A percentile compares a stretch with the other conserved stretches of the same genome.
Conservation (phyloP, 345 rosid genomes). For the Pugionium cornutum region DNA sequence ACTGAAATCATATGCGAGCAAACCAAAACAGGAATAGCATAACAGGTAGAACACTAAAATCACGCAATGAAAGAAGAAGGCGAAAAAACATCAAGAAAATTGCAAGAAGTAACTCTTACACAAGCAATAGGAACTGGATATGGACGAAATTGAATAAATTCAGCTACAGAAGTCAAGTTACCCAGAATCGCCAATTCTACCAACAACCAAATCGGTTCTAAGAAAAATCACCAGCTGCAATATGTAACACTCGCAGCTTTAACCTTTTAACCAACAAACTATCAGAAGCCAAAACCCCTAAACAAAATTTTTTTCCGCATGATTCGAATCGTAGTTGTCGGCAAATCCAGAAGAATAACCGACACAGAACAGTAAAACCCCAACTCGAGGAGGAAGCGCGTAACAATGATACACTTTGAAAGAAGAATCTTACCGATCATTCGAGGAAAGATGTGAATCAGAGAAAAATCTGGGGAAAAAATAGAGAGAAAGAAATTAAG, state of each 20-base stretch:
- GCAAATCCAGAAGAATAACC: slow-evolving; percentile 22
- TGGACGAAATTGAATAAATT: slow-evolving; percentile 16
- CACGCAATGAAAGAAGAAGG: not conserved
- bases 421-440: slow-evolving; percentile 60
- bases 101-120: slow-evolving; percentile 12
- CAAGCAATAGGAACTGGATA: not conserved
- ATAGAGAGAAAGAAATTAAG: slow-evolving; percentile 4
- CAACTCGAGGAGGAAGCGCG: slow-evolving; percentile 19
- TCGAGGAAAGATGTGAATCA: slow-evolving; percentile 42
- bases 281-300: not conserved
- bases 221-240: slow-evolving; percentile 4
- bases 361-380: slow-evolving; percentile 17
- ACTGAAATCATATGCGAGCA: slow-evolving; percentile 1
- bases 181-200: slow-evolving; percentile 1
- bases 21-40: not conserved
- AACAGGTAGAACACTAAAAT: not conserved
- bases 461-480: slow-evolving; percentile 30
- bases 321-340: slow-evolving; percentile 24
- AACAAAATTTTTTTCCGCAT: not conserved
- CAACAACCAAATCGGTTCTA: slow-evolving; percentile 14
- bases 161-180: slow-evolving; percentile 14
- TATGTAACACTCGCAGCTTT: slow-evolving; percentile 8
- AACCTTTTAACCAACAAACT: not conserved
- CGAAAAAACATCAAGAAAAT: slow-evolving; percentile 17
- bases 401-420: slow-evolving; percentile 8